phyloP scores from a whole-genome alignment of 331 rosid species.

The Dryas integrifolia region DNA sequence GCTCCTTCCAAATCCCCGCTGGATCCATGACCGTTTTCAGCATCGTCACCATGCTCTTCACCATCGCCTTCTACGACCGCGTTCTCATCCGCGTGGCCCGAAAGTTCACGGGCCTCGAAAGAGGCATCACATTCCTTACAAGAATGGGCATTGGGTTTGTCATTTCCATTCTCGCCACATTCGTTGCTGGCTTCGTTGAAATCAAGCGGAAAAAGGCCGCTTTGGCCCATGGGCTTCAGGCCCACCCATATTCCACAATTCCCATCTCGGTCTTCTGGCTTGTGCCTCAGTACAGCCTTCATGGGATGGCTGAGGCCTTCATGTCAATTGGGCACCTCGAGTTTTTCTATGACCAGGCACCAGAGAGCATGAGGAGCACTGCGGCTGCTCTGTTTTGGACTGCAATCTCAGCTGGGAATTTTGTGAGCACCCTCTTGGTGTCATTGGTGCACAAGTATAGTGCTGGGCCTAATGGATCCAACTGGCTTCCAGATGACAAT shows the following conservation, averaged over 20 bases:
- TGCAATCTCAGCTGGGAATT: slow-evolving; percentile 62
- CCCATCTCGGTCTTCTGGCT: slow-evolving; percentile 92
- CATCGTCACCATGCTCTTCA: slow-evolving; percentile 57
- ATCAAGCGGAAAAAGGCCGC: slow-evolving; percentile 59
- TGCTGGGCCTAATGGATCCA: slow-evolving; percentile 55
- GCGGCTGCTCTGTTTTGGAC: slow-evolving; percentile 89
- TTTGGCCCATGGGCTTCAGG: slow-evolving; percentile 35
- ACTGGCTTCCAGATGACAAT: slow-evolving; percentile 81
- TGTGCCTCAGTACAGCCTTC: slow-evolving; percentile 81
- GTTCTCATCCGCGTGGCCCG: slow-evolving; percentile 60
- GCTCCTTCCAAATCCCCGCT: slow-evolving; percentile 77
- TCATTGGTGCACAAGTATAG: slow-evolving; percentile 60
- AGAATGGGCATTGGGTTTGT: slow-evolving; percentile 87
- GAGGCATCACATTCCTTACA: slow-evolving; percentile 73
- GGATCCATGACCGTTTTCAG: slow-evolving; percentile 88
- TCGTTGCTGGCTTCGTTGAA: slow-evolving; percentile 73
- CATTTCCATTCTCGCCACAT: slow-evolving; percentile 67
- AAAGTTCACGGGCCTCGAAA: slow-evolving; percentile 66
- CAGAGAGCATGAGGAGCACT: slow-evolving; percentile 92
- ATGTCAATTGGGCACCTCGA: slow-evolving; percentile 93
- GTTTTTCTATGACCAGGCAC: slow-evolving; percentile 90
- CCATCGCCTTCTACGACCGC: slow-evolving; percentile 70
- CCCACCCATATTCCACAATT: slow-evolving; percentile 39
- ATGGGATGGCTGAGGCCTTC: slow-evolving; percentile 93
- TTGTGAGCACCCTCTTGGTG: slow-evolving; percentile 71